phyloP scores from a whole-genome alignment of 257 asterid genomes.

The Nicotiana benthamiana region DNA sequence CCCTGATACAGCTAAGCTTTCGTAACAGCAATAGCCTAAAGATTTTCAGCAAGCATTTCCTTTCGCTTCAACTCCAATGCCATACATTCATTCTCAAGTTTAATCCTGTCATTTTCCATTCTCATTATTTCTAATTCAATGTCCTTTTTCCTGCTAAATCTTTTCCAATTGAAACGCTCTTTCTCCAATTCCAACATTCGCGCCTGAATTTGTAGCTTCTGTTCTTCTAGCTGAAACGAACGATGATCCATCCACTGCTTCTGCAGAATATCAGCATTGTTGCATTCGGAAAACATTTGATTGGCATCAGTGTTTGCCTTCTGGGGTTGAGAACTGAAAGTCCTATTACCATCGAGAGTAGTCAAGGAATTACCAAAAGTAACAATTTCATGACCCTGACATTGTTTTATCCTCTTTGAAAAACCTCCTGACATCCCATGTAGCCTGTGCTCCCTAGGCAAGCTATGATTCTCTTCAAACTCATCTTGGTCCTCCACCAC shows the following conservation, averaged over 20 bases:
- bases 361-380: constrained; percentile 11
- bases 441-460: constrained; percentile 19
- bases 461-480: constrained; percentile 29
- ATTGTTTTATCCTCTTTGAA: constrained; percentile 21
- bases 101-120: constrained; percentile 36
- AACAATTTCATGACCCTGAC: constrained; percentile 16
- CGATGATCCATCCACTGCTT: constrained; percentile 29
- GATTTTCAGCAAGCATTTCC: constrained; percentile 23
- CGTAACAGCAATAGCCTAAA: not conserved
- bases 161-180: constrained; percentile 38
- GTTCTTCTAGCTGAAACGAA: constrained; percentile 28
- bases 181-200: constrained; percentile 38
- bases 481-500: constrained; percentile 43
- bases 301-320: constrained; percentile 15
- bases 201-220: constrained; percentile 30
- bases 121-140: constrained; percentile 27
- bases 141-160: constrained; percentile 34
- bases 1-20: not conserved
- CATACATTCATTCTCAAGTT: constrained; percentile 36
- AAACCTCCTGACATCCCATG: constrained; percentile 15
- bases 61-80: constrained; percentile 30
- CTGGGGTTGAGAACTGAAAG: constrained; percentile 9
- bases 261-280: constrained; percentile 15
- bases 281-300: constrained; percentile 16
- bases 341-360: constrained; percentile 22